These are phyloP conservation scores for Penicillium polonicum DNA, from an alignment of 2,329 filamentous ascomycete genomes.

Conservation along the genomic window DNA sequence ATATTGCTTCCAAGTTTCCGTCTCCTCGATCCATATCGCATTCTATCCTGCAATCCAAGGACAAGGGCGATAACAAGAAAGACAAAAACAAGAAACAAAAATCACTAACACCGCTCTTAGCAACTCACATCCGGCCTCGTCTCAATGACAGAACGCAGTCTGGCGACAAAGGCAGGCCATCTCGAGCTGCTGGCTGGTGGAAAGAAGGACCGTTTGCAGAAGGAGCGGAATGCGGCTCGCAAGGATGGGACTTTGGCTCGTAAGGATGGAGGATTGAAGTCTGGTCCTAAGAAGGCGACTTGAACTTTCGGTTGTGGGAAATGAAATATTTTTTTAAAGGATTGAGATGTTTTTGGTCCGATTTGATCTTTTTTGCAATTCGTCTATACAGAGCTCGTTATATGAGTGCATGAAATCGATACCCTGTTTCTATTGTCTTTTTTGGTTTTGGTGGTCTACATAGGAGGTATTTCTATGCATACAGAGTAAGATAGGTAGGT, in stretches of 20 bases:
- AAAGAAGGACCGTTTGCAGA: slow-evolving; percentile 57
- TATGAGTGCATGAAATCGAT: slow-evolving; percentile 26
- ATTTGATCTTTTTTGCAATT: background rate
- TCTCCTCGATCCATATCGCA: background rate
- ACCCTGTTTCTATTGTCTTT: slow-evolving; percentile 18
- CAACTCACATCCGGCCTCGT: slow-evolving; percentile 64
- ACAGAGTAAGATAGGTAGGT: background rate
- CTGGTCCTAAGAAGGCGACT: slow-evolving; percentile 4
- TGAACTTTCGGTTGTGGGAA: background rate
- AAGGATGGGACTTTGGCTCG: slow-evolving; percentile 22
- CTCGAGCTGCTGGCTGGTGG: slow-evolving; percentile 66
- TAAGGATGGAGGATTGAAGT: slow-evolving; percentile 23
- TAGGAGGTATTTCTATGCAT: background rate
- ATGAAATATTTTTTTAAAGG: background rate
- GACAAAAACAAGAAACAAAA: background rate
- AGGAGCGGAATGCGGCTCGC: slow-evolving; percentile 36
- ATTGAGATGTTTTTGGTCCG: background rate
- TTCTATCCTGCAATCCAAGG: background rate
- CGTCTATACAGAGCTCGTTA: slow-evolving; percentile 6
- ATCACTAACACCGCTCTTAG: slow-evolving; percentile 25
- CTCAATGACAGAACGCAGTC: slow-evolving; percentile 64
- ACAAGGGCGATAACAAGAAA: background rate
- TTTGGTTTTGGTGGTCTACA: background rate
- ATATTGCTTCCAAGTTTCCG: background rate
- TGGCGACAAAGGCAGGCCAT: slow-evolving; percentile 68